A percentile compares a stretch with the other conserved stretches of the same genome.
Evolutionary conservation across 306 rosid genomes (phyloP).

Genomic region (Delonix regia): DNA sequence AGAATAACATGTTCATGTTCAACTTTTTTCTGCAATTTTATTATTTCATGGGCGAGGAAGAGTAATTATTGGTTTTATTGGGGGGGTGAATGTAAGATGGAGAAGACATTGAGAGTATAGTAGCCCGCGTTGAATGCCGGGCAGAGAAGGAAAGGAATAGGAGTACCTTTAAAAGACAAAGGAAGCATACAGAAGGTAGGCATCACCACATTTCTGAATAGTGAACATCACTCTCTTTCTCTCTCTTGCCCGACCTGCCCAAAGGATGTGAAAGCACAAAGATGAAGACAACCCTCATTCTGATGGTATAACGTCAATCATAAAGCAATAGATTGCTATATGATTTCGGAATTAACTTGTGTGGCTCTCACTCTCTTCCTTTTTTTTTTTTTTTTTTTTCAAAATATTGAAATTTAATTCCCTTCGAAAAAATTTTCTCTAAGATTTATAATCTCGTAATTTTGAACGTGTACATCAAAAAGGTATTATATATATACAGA

Average conservation of each 20-base stretch:
- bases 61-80: background rate
- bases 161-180: background rate
- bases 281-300: background rate
- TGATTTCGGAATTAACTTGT: conserved; percentile 42
- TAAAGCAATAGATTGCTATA: conserved; percentile 67
- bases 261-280: conserved; percentile 53
- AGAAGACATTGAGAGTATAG: background rate
- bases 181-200: background rate
- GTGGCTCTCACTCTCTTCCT: background rate
- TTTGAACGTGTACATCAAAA: too few species aligned
- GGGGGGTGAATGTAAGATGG: background rate
- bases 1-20: too few species aligned
- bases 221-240: conserved; percentile 7
- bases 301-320: conserved; percentile 61
- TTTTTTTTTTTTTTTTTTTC: background rate
- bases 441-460: too few species aligned
- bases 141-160: conserved; percentile 53
- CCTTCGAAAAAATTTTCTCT: too few species aligned
- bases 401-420: too few species aligned
- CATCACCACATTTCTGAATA: conserved; percentile 25
- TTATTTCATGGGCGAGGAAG: background rate
- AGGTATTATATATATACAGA: too few species aligned
- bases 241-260: conserved; percentile 48
- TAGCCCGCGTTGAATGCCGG: conserved; percentile 73
- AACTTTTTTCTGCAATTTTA: background rate